Evolutionary conservation across 2,329 filamentous ascomycete species (phyloP).

Genomic region (Tolypocladium amazonense): DNA sequence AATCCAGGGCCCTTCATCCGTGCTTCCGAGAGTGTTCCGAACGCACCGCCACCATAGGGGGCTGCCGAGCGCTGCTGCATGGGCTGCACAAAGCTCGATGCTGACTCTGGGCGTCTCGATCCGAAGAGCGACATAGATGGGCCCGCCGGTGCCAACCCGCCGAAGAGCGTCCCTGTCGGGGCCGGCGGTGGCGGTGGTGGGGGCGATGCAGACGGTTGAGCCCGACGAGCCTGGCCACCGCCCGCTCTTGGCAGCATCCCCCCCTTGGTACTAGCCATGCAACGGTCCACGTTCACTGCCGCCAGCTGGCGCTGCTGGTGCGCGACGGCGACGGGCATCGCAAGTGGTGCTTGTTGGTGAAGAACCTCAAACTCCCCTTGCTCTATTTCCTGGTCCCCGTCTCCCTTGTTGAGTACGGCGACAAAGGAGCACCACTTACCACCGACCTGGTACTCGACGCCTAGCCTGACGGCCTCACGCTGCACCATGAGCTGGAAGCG

Average conservation of each 20-base stretch:
- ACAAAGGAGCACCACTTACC: conserved; percentile 67
- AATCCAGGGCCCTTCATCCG: background rate
- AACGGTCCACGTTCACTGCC: no score
- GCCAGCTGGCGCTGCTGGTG: no score
- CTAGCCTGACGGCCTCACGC: conserved; percentile 55
- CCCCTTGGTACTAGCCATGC: no score
- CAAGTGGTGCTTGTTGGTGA: background rate
- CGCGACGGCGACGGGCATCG: no score
- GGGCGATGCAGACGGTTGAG: background rate
- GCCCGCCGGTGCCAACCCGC: background rate
- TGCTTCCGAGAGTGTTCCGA: background rate
- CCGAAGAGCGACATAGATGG: background rate
- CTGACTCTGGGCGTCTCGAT: background rate
- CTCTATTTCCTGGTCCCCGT: background rate
- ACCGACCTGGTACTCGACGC: conserved; percentile 54
- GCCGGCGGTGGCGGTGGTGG: background rate
- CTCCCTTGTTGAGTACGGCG: conserved; percentile 41
- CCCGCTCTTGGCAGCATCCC: no score
- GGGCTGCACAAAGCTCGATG: background rate
- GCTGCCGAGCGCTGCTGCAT: background rate
- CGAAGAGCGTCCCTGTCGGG: background rate
- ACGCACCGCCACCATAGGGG: background rate
- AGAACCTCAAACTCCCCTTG: background rate
- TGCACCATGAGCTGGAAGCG: conserved; percentile 51
- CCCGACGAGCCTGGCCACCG: no score